Evolutionary conservation across 73 alveolate genomes (phyloP), one percentile per base, ranked within the genome.

Genomic region (Symbiodinium natans): DNA sequence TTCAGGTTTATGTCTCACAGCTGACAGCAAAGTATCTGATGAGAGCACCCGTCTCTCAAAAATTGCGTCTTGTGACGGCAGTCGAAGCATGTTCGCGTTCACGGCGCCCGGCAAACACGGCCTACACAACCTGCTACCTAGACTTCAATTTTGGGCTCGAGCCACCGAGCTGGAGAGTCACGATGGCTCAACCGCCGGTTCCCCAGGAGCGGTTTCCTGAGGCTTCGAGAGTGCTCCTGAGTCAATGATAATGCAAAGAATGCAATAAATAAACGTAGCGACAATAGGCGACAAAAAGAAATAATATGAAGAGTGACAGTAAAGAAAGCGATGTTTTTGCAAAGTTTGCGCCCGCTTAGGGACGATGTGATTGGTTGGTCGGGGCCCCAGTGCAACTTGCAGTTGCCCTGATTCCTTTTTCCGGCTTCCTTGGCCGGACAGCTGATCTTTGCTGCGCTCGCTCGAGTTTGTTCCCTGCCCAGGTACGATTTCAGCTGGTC

Each of bases 401-500:
- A n/a, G 77, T 15, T 46, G 7, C 9, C 7, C 4, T 2, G 38
- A 11, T 75, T 13, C 39, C 33, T 80, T 80, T 33, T 13, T 80
- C 39, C 13, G 5, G 11, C 25, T 63, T 63, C 74, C 15, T n/a
- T n/a, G n/a, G n/a, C n/a, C n/a, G n/a, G n/a, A n/a, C n/a, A n/a
- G n/a, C n/a, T n/a, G n/a, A n/a, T n/a, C n/a, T n/a, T n/a, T n/a
- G n/a, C n/a, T n/a, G n/a, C n/a, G n/a, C n/a, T n/a, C n/a, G n/a
- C n/a, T n/a, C n/a, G n/a, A n/a, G n/a, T n/a, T n/a, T 10, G 13
- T 2, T 13, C 21, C 52, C 21, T 25, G 31, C 25, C 33, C 7
- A 88, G 95, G 95, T 88, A 88, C 41, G 95, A 88, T 63, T 88
- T 88, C 23, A 63, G 95, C 73, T 88, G 95, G 95, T 88, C 95